phyloP scores from a whole-genome alignment of 2,329 filamentous ascomycete genomes.

The Trichoderma harzianum region DNA sequence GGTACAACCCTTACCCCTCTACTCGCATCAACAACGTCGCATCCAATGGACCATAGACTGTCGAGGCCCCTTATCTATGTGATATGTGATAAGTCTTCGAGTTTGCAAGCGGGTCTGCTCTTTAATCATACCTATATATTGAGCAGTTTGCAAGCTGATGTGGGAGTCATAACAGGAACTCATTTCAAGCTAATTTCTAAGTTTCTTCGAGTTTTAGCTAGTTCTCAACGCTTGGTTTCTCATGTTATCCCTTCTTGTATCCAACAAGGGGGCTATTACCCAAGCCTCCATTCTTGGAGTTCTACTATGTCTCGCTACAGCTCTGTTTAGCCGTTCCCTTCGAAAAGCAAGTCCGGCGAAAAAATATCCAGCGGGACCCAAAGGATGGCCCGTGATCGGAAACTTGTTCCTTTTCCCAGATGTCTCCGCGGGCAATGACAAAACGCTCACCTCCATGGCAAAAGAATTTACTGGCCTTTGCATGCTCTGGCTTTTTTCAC shows the following conservation, averaged over 20 bases:
- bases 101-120: background rate
- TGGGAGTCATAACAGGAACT: background rate
- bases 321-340: background rate
- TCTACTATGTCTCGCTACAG: background rate
- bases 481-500: constrained; percentile 1
- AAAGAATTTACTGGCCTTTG: background rate
- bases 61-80: background rate
- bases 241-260: background rate
- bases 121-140: background rate
- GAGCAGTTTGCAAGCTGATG: background rate
- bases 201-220: background rate
- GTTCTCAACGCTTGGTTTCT: background rate
- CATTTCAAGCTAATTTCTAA: background rate
- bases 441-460: background rate
- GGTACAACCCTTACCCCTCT: background rate
- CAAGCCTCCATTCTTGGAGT: background rate
- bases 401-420: background rate
- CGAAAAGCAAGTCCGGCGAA: background rate
- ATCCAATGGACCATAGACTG: background rate
- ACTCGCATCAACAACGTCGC: background rate
- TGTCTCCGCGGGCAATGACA: background rate
- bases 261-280: background rate
- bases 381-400: constrained; percentile 8
- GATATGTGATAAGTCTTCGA: background rate
- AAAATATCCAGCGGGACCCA: background rate